Conservation (phyloP, 495 filamentous ascomycete genomes). For the Neurospora discreta region DNA sequence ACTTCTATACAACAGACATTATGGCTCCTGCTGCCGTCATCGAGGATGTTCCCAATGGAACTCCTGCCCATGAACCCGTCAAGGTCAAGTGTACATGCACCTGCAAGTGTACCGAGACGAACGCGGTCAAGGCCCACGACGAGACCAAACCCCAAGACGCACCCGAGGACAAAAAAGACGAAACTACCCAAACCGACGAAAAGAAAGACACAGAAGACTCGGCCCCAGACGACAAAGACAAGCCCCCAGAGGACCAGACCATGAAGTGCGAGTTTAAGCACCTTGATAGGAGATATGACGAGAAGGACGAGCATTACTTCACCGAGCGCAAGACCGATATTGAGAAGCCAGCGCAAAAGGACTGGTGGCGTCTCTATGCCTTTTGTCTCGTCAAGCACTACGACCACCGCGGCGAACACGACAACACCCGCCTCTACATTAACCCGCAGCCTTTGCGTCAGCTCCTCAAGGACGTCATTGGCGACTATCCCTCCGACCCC, state of each 20-base stretch:
- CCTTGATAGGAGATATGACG: constrained; percentile 21
- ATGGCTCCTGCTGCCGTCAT: not conserved
- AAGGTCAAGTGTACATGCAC: not conserved
- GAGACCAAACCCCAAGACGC: not conserved
- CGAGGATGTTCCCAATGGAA: not conserved
- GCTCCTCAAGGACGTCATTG: constrained; percentile 21
- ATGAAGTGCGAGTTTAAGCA: constrained; percentile 31
- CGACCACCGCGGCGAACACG: constrained; percentile 11
- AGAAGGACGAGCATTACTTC: constrained; percentile 19
- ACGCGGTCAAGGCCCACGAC: not conserved
- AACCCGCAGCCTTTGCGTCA: constrained; percentile 23
- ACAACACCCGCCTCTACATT: constrained; percentile 18
- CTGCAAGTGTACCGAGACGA: not conserved
- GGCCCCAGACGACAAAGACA: not conserved
- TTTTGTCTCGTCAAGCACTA: constrained; percentile 23
- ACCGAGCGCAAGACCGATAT: constrained; percentile 16
- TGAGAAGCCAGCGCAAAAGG: constrained; percentile 19
- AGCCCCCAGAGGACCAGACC: constrained; percentile 10
- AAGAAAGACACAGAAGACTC: not conserved
- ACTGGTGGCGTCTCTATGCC: constrained; percentile 27
- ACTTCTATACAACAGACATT: not conserved
- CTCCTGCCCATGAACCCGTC: not conserved
- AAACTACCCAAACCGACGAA: not conserved
- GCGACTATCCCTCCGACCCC: constrained; percentile 19
- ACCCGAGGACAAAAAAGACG: not conserved